Evolutionary conservation across 2,329 filamentous ascomycete genomes (phyloP), one percentile per base, ranked within the genome.

Genomic region (Aspergillus fijiensis): DNA sequence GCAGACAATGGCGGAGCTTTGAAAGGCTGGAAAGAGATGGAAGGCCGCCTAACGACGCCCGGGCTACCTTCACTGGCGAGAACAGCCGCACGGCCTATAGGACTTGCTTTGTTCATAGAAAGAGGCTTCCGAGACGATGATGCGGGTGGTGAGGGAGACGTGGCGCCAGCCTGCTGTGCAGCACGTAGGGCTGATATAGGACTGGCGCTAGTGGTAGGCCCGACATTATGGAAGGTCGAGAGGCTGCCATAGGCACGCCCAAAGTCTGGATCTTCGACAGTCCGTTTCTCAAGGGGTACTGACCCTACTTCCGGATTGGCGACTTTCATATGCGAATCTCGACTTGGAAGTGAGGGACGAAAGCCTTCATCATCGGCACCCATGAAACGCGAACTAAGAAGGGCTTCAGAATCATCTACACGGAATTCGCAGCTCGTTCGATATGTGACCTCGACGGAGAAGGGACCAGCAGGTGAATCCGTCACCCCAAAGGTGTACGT

Each of bases 1-100:
- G 90, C 92, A 2, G 93, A 96, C n/a, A 98, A 81, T 1, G 94
- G 96, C 11, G 94, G 94, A 14, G 93, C 91, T 76, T 99, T 99
- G 81, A 99, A 99, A 0, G 94, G 93, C 68, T 96, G 91, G 69
- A 97, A 96, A 0, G 91, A 96, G 23, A 96, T 86, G 0, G 92
- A 97, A 6, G 90, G 88, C 56, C 92, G 86, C 67, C 92, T 85
- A 56, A 83, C 83, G 51, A 84, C 78, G 23, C 76, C 59, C 80
- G 75, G 56, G 77, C 82, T 59, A 77, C 81, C 69, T 79, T 85
- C 65, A 77, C 82, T 80, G 76, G 70, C 72, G 49, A 76, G 65
- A 31, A 67, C 65, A 25, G 72, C 72, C 49, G 74, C 66, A 23
- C 74, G 73, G 29, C 74, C 72, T 16, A 63, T 58, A 27, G 72